These are phyloP conservation scores for Tetragonia tetragonoides DNA, from an alignment of 148 eudicot species.

Conservation along the genomic window DNA sequence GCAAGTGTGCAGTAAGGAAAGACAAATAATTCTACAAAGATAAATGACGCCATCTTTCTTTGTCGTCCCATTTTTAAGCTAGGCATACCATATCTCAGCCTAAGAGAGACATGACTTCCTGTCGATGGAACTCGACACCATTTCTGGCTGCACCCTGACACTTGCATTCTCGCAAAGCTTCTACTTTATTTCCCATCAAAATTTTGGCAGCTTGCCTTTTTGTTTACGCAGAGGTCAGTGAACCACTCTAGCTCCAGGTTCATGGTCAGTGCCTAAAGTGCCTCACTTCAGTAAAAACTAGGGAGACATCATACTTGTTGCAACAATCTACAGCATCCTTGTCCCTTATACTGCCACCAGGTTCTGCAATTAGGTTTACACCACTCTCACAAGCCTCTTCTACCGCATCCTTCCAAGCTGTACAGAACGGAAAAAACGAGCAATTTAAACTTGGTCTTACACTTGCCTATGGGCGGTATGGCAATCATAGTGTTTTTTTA, in stretches of 20 bases:
- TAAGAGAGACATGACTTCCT: too few relatives aligned
- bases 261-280: slow-evolving; percentile 73
- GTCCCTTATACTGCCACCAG: slow-evolving; percentile 90
- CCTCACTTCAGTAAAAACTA: slow-evolving; percentile 74
- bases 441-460: too few relatives aligned
- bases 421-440: not conserved
- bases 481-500: too few relatives aligned
- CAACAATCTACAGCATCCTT: slow-evolving; percentile 84
- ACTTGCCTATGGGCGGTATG: too few relatives aligned
- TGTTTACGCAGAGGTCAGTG: not conserved
- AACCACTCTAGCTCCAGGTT: not conserved
- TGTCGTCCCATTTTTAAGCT: too few relatives aligned
- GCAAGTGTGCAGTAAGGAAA: too few relatives aligned
- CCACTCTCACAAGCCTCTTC: slow-evolving; percentile 96
- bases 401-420: slow-evolving; percentile 97
- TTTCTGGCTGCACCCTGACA: too few relatives aligned
- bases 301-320: slow-evolving; percentile 82
- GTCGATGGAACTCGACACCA: too few relatives aligned
- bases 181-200: not conserved
- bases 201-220: not conserved
- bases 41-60: too few relatives aligned
- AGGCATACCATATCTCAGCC: too few relatives aligned
- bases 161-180: too few relatives aligned
- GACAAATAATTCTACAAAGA: too few relatives aligned
- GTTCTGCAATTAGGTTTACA: slow-evolving; percentile 73